A percentile compares a stretch with the other conserved stretches of the same genome.
Conservation (phyloP, 192 early-diverging fungal genomes). For the Lobosporangium transversale region DNA sequence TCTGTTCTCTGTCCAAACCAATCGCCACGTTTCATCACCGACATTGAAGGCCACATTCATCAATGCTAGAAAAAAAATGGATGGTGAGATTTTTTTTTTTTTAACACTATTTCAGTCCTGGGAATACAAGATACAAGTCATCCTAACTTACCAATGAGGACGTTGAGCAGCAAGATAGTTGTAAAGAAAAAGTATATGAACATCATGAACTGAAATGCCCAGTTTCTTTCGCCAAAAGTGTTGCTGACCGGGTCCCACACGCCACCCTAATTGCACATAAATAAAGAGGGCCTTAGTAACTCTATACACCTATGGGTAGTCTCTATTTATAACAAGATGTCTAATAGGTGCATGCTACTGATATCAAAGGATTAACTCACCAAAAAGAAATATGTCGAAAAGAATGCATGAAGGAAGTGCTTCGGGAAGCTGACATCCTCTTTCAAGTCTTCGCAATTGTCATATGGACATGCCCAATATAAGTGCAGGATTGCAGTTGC, state of each 20-base stretch:
- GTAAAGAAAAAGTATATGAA: conserved; percentile 35
- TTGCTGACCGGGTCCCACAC: conserved; percentile 23
- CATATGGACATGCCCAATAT: conserved; percentile 6
- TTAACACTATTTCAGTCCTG: not conserved
- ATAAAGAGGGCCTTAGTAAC: not conserved
- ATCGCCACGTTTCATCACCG: not conserved
- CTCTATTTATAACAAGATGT: not conserved
- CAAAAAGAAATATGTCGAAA: conserved; percentile 19
- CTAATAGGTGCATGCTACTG: not conserved
- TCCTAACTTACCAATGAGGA: conserved; percentile 28
- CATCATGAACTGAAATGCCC: conserved; percentile 23
- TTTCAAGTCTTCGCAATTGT: not conserved
- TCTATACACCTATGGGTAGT: not conserved
- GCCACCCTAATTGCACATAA: conserved; percentile 14
- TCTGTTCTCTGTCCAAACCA: not conserved
- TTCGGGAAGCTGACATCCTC: not conserved
- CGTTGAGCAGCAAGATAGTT: conserved; percentile 27
- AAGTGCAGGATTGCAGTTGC: conserved; percentile 17
- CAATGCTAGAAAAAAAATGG: not conserved
- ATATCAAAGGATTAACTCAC: conserved; percentile 10
- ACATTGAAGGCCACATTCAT: not conserved
- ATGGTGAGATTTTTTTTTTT: not conserved
- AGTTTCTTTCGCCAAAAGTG: conserved; percentile 3
- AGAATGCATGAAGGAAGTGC: conserved; percentile 4
- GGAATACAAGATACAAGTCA: too few relatives aligned